Percentiles rank a stretch among this genome's conserved stretches.
Conservation (phyloP, 331 rosid species). For the Malus hybrid region DNA sequence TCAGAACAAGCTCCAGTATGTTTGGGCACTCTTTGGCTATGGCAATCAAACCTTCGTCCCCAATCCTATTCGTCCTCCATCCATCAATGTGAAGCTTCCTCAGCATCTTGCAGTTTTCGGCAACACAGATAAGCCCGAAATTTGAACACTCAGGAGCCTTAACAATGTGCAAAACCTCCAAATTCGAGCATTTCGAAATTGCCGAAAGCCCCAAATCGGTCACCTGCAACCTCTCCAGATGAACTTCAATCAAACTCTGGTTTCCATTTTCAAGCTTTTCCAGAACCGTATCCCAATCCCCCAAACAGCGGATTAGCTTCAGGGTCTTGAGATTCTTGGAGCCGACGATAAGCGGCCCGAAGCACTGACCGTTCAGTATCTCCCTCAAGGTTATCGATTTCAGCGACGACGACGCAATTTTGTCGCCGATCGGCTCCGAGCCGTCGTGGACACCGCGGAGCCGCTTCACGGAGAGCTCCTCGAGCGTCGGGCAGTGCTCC, state of each 20-base stretch:
- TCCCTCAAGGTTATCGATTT: constrained; percentile 62
- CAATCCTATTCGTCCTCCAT: constrained; percentile 71
- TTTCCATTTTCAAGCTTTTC: constrained; percentile 36
- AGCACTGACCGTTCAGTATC: constrained; percentile 54
- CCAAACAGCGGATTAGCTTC: constrained; percentile 62
- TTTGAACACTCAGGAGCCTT: constrained; percentile 66
- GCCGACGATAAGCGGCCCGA: constrained; percentile 48
- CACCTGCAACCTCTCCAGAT: constrained; percentile 72
- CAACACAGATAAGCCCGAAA: constrained; percentile 46
- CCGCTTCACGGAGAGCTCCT: constrained; percentile 73
- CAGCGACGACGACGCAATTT: constrained; percentile 36
- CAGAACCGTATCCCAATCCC: constrained; percentile 72
- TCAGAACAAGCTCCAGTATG: constrained; percentile 71
- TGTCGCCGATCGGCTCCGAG: constrained; percentile 30
- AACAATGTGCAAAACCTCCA: constrained; percentile 59
- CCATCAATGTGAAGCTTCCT: constrained; percentile 87
- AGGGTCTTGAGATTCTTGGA: constrained; percentile 51
- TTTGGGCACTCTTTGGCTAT: constrained; percentile 49
- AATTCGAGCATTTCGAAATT: constrained; percentile 41
- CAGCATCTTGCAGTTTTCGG: constrained; percentile 51
- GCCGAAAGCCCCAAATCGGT: constrained; percentile 66
- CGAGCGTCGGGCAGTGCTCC: constrained; percentile 41
- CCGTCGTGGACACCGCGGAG: constrained; percentile 53
- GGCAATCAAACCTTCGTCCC: constrained; percentile 62
- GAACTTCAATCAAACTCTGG: constrained; percentile 44